Base-by-base conservation (phyloP, 2,329 filamentous ascomycete genomes). In the Neopestalotiopsis sp. region DNA sequence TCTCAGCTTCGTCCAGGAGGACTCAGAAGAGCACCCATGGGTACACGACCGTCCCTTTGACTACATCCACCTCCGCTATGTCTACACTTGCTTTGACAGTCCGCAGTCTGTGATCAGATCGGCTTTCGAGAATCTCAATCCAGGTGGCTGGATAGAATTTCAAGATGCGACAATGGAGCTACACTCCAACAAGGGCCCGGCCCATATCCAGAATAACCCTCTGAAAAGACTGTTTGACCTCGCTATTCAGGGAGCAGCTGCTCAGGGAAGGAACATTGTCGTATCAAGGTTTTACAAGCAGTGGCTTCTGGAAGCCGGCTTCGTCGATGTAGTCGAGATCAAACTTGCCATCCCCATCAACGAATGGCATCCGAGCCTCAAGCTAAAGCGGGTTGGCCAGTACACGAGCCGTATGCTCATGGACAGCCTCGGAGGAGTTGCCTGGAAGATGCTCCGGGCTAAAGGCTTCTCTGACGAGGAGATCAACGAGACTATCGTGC, bases 401-500 rank as follows among this genome's bases (percentile, higher is more conserved):
- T 45, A 63, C 20, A 20, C 62, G 2, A 45, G 45, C 14, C 53
- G 38, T 9, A 42, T 49, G 38, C 80, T 72, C 83, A 89, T 92
- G 68, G 81, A 79, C 63, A 88, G 73, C 67, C 89, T 90, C 82
- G 90, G 92, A 67, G 91, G 90, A 68, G 91, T 92, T 69, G 91
- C 93, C 58, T 92, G 94, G 81, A 92, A 89, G 40, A 91, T 92
- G 74, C 90, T 90, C 69, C 93, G 86, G 74, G 92, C 91, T 74
- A 85, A 83, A 81, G 93, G 91, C 42, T 90, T 91, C 72, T 94
- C 88, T 59, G 91, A 94, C 65, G 93, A 90, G 67, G 90, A 92
- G 76, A 94, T 87, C 69, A 91, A 94, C 49, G 90, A 92, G 80
- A 93, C 94, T 73, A 91, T 93, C 58, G 91, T 91, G 40, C 93